Percentiles rank a stretch among this genome's conserved stretches.
These are phyloP conservation scores for Basipetospora chlamydospora DNA, from an alignment of 2,329 filamentous ascomycete genomes.

Conservation along the genomic window DNA sequence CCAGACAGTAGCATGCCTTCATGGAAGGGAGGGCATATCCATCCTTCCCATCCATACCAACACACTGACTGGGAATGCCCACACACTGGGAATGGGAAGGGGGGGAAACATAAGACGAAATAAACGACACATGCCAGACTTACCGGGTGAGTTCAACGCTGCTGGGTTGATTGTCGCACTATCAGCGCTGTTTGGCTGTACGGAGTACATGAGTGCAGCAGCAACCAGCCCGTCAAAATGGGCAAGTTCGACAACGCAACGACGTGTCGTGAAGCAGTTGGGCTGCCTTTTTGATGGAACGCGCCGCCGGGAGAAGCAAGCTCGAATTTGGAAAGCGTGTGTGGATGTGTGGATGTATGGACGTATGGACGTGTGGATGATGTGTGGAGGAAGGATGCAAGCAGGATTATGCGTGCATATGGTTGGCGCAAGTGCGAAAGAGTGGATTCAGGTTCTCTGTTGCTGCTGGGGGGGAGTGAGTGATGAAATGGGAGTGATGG, in stretches of 20 bases:
- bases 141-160: constrained; percentile 67
- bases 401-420: constrained; percentile 33
- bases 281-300: constrained; percentile 18
- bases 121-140: constrained; percentile 17
- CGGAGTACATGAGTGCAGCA: constrained; percentile 22
- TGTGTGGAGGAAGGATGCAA: constrained; percentile 29
- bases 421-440: constrained; percentile 26
- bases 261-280: constrained; percentile 49
- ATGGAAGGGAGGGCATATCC: too few relatives aligned
- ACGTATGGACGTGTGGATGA: too few relatives aligned
- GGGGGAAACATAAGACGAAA: constrained; percentile 6
- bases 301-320: constrained; percentile 16
- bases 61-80: too few relatives aligned
- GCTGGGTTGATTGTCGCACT: constrained; percentile 86
- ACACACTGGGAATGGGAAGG: constrained; percentile 5
- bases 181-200: constrained; percentile 53
- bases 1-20: too few relatives aligned
- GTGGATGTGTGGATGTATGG: too few relatives aligned
- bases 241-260: constrained; percentile 29
- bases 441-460: constrained; percentile 5
- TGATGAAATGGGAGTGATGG: constrained; percentile 4
- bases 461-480: constrained; percentile 2
- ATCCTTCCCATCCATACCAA: too few relatives aligned
- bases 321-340: constrained; percentile 19
- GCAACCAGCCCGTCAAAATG: constrained; percentile 19